Base-by-base conservation (phyloP, 2,329 filamentous ascomycete genomes). In the Dryadomyces quercus-mongolicae region DNA sequence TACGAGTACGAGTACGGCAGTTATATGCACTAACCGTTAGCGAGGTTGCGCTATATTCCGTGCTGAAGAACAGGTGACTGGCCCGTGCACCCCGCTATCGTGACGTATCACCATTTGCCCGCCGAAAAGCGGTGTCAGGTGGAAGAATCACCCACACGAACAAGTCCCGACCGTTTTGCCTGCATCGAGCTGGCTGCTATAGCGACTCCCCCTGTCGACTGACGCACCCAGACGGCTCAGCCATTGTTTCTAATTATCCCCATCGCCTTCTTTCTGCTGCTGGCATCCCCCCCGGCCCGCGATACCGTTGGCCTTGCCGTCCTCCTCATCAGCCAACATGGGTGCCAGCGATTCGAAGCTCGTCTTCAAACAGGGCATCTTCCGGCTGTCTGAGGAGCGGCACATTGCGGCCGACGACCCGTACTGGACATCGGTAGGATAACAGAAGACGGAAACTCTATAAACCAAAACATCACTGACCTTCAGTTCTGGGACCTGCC, bases 341-440 rank as follows among this genome's bases (percentile, higher is more conserved):
- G 93, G 93, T 71, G 92, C 92, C 67, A 96, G 92, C 72, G 92
- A 97, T 74, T 97, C 92, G 65, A 97, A 97, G 79, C 84, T 97
- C 67, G 89, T 92, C 67, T 97, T 98, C 80, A 97, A 96, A 73
- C 88, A 95, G 72, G 92, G 91, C 71, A 95, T 97, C 74, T 96
- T 97, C 75, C 84, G 87, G 66, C 82, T 98, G 56, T 93, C 90
- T n/a, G 90, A 95, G 68, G 86, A 95, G 68, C 83, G 84, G 61
- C 78, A 87, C 67, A 96, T 97, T 66, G 78, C 89, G 57, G 82
- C 89, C 55, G 86, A 93, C 70, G 89, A 96, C 72, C 77, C 82
- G 18, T 96, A 95, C 73, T 98, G 93, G 93, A 84, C 86, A 60
- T 88, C 88, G 67, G 90, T 94, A 36, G 13, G 71, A n/a, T n/a